Conservation (phyloP, 2,329 filamentous ascomycete genomes). For the Diaporthe sp. region DNA sequence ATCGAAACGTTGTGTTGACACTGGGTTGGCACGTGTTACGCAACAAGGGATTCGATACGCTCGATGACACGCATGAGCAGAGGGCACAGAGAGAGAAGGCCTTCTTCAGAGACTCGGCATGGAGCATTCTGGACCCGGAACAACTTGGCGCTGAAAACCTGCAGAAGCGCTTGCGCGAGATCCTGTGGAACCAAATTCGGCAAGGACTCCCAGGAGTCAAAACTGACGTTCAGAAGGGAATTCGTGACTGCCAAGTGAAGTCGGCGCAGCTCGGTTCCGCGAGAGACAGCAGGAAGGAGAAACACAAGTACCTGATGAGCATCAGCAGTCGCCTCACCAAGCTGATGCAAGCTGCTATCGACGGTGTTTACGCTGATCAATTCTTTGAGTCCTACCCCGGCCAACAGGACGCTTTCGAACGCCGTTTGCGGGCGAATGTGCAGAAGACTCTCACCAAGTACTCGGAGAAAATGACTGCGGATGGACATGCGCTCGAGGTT, state of each 20-base stretch:
- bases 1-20: constrained; percentile 60
- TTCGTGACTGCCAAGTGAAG: constrained; percentile 50
- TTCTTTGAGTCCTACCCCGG: constrained; percentile 49
- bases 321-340: constrained; percentile 39
- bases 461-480: constrained; percentile 43
- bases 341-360: constrained; percentile 44
- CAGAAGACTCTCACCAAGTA: constrained; percentile 44
- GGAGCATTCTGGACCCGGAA: constrained; percentile 51
- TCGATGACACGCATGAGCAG: constrained; percentile 47
- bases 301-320: constrained; percentile 39
- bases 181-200: constrained; percentile 63
- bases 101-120: constrained; percentile 60
- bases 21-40: constrained; percentile 68
- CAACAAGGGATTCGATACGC: constrained; percentile 58
- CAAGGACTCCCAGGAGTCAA: constrained; percentile 61
- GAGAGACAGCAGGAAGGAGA: constrained; percentile 58
- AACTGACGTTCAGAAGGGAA: constrained; percentile 55
- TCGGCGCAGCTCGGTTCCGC: constrained; percentile 64
- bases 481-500: constrained; percentile 46
- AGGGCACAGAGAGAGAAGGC: constrained; percentile 56
- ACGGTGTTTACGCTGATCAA: constrained; percentile 46
- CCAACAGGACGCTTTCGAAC: constrained; percentile 45
- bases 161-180: constrained; percentile 61
- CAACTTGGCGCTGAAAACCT: constrained; percentile 63
- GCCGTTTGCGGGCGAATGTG: constrained; percentile 46